Evolutionary conservation across 495 filamentous ascomycete species (phyloP).

Genomic region (Bacidia gigantensis): DNA sequence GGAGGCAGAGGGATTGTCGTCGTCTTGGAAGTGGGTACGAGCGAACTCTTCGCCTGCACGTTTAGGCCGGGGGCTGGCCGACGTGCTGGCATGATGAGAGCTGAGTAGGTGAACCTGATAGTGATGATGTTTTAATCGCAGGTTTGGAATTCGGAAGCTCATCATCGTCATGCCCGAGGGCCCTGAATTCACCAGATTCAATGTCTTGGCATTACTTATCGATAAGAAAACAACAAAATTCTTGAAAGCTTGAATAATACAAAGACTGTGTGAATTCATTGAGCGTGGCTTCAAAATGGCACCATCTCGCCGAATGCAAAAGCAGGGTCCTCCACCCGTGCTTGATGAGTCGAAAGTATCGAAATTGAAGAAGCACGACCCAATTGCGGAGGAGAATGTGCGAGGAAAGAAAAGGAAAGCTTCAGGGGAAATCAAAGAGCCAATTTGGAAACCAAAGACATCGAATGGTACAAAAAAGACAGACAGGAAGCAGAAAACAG

Average conservation of each 20-base stretch:
- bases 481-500: slow-evolving; percentile 6
- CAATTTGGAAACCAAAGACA: slow-evolving; percentile 20
- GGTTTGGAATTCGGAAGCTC: not conserved
- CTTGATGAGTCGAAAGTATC: slow-evolving; percentile 69
- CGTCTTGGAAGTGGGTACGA: slow-evolving; percentile 45
- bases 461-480: slow-evolving; percentile 17
- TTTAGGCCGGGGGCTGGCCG: slow-evolving; percentile 60
- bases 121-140: too few species aligned
- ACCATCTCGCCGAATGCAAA: slow-evolving; percentile 79
- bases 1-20: slow-evolving; percentile 34
- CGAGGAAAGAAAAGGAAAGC: slow-evolving; percentile 36
- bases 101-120: too few species aligned
- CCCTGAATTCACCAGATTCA: not conserved
- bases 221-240: not conserved
- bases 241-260: too few species aligned
- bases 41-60: slow-evolving; percentile 67
- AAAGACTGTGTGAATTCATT: too few species aligned
- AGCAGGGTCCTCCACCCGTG: slow-evolving; percentile 76
- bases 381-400: slow-evolving; percentile 31
- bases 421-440: slow-evolving; percentile 20
- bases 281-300: slow-evolving; percentile 50
- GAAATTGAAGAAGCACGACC: slow-evolving; percentile 64
- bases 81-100: slow-evolving; percentile 45
- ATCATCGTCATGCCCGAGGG: too few species aligned
- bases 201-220: not conserved